These are phyloP conservation scores for Mentha longifolia DNA, from an alignment of 257 asterid genomes.

Conservation along the genomic window DNA sequence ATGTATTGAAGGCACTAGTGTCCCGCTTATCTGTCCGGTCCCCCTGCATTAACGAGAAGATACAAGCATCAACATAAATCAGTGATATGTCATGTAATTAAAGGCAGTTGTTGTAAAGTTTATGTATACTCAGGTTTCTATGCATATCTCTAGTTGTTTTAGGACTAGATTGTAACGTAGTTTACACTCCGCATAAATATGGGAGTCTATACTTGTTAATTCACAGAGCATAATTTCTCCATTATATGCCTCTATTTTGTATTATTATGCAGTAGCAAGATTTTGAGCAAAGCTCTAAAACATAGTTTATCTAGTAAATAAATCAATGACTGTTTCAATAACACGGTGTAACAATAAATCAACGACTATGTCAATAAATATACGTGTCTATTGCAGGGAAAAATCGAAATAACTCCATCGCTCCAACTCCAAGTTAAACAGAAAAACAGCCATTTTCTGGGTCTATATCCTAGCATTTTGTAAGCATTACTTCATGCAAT, in stretches of 20 bases:
- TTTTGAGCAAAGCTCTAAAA: not conserved
- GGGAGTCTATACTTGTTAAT: too few species aligned
- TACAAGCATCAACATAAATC: slow-evolving; percentile 10
- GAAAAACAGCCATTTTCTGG: slow-evolving; percentile 9
- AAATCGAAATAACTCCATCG: not conserved
- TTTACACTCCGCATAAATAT: too few species aligned
- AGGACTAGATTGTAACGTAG: too few species aligned
- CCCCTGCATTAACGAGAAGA: slow-evolving; percentile 58
- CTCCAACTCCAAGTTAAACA: not conserved
- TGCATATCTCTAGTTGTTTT: too few species aligned
- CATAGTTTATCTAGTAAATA: not conserved
- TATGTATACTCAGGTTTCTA: too few species aligned
- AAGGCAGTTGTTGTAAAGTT: not conserved
- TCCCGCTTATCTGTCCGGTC: slow-evolving; percentile 95
- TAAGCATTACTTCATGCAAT: slow-evolving; percentile 10
- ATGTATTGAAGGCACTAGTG: slow-evolving; percentile 87
- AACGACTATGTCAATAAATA: slow-evolving; percentile 5
- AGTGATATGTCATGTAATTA: not conserved
- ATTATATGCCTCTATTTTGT: too few species aligned
- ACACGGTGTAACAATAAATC: not conserved
- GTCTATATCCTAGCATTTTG: not conserved
- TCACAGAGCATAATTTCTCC: too few species aligned
- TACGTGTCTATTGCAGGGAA: not conserved
- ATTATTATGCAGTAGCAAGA: not conserved
- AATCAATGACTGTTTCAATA: not conserved